A percentile compares a stretch with the other conserved stretches of the same genome.
Evolutionary conservation across 169 alveolate genomes (phyloP).

Genomic region (Ichthyophthirius multifiliis): DNA sequence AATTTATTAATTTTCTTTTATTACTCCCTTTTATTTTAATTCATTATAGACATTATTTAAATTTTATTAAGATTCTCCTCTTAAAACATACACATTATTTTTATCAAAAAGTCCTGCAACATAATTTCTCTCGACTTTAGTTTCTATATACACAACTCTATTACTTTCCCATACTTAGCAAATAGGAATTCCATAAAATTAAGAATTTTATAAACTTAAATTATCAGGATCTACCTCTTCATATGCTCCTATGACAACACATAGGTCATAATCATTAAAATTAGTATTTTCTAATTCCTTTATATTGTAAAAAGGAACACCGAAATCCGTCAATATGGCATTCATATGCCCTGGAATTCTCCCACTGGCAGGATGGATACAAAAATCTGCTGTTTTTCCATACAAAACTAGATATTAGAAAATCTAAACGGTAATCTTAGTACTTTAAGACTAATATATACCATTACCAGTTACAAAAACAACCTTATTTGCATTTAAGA

Average conservation of each 20-base stretch:
- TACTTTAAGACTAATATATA: neutral
- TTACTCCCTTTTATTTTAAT: neutral
- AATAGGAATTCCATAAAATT: neutral
- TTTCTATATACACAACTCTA: neutral
- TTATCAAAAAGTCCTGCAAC: neutral
- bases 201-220: neutral
- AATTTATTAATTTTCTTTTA: neutral
- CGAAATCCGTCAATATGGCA: neutral
- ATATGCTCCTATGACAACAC: neutral
- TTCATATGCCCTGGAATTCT: constrained; percentile 8
- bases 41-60: neutral
- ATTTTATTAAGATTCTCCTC: neutral
- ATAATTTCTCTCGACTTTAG: neutral
- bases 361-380: neutral
- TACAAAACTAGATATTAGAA: neutral
- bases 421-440: neutral
- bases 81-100: neutral
- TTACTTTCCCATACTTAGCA: constrained; percentile 5
- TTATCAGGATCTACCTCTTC: constrained; percentile 6
- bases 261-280: neutral
- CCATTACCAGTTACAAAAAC: constrained; percentile 3
- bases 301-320: neutral
- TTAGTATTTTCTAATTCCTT: neutral
- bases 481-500: neutral
- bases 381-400: neutral